These are phyloP conservation scores for Lepiota subincarnata DNA, from an alignment of 768 basidiomycete genomes.

Conservation along the genomic window DNA sequence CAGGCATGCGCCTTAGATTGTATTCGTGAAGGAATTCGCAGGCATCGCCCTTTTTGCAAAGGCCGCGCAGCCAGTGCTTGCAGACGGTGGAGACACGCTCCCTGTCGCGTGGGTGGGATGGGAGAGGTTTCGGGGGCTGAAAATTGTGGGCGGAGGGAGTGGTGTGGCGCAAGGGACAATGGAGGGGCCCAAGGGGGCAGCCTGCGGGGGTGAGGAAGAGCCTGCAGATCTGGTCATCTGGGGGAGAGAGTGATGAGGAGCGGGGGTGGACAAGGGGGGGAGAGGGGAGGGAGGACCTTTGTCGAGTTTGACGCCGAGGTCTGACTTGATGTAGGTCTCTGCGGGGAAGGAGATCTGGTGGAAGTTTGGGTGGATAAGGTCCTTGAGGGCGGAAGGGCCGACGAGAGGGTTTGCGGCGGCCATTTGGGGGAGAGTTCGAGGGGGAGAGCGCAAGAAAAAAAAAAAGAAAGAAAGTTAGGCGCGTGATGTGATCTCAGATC, in stretches of 20 bases:
- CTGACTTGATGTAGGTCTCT: constrained; percentile 76
- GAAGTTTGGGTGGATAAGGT: constrained; percentile 84
- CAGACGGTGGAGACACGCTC: constrained; percentile 90
- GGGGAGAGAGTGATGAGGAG: constrained; percentile 3
- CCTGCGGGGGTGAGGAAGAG: constrained; percentile 76
- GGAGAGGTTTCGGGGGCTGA: constrained; percentile 77
- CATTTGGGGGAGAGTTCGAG: constrained; percentile 20
- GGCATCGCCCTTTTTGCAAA: constrained; percentile 97
- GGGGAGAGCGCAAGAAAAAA: background rate
- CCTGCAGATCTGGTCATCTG: constrained; percentile 94
- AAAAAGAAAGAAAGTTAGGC: too few species aligned
- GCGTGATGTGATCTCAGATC: constrained; percentile 8
- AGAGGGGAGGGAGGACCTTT: constrained; percentile 57
- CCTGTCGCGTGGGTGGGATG: constrained; percentile 78
- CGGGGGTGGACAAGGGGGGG: background rate
- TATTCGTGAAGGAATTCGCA: constrained; percentile 99
- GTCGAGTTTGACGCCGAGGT: constrained; percentile 84
- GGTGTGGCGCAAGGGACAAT: constrained; percentile 92
- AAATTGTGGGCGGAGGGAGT: constrained; percentile 86
- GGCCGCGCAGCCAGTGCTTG: constrained; percentile 96
- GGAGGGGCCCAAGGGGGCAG: constrained; percentile 86
- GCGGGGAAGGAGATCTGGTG: constrained; percentile 89
- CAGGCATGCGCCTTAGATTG: constrained; percentile 95
- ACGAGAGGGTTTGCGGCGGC: constrained; percentile 46
- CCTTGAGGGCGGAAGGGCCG: constrained; percentile 55